Conservation (phyloP, 306 rosid species). For the Fragaria vesca region DNA sequence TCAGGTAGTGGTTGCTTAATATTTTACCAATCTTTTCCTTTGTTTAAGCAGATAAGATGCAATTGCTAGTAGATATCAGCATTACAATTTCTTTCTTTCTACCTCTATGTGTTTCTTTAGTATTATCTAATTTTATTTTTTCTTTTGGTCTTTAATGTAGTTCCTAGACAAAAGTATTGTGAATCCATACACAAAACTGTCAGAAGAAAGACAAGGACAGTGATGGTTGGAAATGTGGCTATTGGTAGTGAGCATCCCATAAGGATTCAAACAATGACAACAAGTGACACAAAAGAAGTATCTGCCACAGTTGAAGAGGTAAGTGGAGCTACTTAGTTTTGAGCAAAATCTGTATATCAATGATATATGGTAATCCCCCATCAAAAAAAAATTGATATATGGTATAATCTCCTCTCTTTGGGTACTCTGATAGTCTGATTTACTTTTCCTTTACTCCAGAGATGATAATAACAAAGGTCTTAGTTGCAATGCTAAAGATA, state of each 20-base stretch:
- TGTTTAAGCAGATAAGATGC: neutral
- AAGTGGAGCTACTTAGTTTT: neutral
- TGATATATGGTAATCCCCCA: neutral
- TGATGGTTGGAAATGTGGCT: constrained; percentile 87
- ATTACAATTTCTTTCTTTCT: constrained; percentile 8
- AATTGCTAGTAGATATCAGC: neutral
- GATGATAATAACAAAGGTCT: neutral
- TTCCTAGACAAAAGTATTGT: constrained; percentile 91
- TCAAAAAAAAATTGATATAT: no score
- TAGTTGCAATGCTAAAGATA: neutral
- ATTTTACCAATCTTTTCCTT: neutral
- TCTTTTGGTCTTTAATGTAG: constrained; percentile 34
- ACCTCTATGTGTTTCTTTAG: constrained; percentile 7
- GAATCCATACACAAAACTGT: constrained; percentile 79
- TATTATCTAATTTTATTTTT: constrained; percentile 30
- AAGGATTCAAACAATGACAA: constrained; percentile 99
- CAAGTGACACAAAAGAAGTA: constrained; percentile 90
- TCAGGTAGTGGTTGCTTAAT: neutral
- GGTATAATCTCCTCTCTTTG: neutral
- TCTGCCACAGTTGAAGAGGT: constrained; percentile 94
- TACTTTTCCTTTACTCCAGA: neutral
- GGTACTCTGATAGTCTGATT: neutral
- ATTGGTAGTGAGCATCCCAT: constrained; percentile 94
- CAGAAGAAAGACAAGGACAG: constrained; percentile 91
- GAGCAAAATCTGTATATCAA: neutral